Evolutionary conservation across 179 eudicot genomes (phyloP).

Genomic region (Monotropa hypopitys): DNA sequence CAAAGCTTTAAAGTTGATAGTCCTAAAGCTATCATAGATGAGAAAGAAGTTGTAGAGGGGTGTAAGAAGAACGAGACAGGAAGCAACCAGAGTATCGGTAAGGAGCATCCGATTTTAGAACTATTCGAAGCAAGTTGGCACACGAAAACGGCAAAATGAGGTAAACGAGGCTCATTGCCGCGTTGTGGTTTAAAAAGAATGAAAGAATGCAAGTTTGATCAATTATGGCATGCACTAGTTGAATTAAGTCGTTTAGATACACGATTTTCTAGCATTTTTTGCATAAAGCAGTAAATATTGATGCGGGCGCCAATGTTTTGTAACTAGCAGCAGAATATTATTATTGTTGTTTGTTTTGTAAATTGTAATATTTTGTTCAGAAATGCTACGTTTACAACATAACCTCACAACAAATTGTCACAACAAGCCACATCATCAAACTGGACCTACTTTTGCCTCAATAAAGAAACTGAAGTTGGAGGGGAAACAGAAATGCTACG

Average conservation of each 20-base stretch:
- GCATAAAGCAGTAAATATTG: neutral
- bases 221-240: neutral
- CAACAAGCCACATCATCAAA: too few species aligned
- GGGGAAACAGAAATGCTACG: too few species aligned
- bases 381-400: too few species aligned
- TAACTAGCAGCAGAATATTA: neutral
- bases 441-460: too few species aligned
- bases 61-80: neutral
- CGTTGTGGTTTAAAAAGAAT: neutral
- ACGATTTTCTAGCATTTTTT: neutral
- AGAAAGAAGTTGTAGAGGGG: neutral
- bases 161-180: constrained; percentile 7
- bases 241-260: neutral
- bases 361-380: neutral
- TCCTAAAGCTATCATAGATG: neutral
- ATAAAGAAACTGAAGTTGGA: too few species aligned
- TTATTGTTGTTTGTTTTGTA: neutral
- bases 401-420: too few species aligned
- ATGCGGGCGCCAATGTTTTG: neutral
- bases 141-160: constrained; percentile 10
- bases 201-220: neutral
- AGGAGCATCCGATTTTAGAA: constrained; percentile 24
- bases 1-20: too few species aligned
- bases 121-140: constrained; percentile 28
- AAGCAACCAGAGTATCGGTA: neutral